Percentiles rank a stretch among this genome's conserved stretches.
phyloP scores from a whole-genome alignment of 148 eudicot genomes.

The Chenopodium album region DNA sequence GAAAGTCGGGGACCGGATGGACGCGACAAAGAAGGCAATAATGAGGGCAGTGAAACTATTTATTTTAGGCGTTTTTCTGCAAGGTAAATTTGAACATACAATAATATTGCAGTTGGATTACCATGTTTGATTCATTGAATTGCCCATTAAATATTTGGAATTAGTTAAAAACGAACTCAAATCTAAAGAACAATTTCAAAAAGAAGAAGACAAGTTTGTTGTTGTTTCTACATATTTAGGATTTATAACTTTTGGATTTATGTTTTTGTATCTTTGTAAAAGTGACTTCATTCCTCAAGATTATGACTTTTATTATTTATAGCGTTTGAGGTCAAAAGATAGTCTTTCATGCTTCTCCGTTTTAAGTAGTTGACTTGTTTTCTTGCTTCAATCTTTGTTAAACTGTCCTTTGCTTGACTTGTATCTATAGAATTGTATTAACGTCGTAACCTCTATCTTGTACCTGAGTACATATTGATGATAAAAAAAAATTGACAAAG shows the following conservation, averaged over 20 bases:
- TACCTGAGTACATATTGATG: background rate
- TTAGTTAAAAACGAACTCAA: too few species aligned
- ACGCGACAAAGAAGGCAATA: conserved; percentile 64
- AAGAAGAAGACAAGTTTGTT: background rate
- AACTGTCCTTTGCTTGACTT: conserved; percentile 2
- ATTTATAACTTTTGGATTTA: background rate
- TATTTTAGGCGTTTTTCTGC: conserved; percentile 77
- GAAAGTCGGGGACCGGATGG: conserved; percentile 59
- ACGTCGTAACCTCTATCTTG: background rate
- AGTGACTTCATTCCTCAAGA: background rate
- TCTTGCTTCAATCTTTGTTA: background rate
- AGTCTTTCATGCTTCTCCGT: background rate
- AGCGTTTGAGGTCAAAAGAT: background rate
- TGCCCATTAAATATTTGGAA: background rate
- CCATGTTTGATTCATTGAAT: background rate
- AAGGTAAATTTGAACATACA: conserved; percentile 40
- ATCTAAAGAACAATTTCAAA: too few species aligned
- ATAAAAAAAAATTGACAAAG: too few species aligned
- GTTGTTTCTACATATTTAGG: background rate
- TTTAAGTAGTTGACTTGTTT: conserved; percentile 5
- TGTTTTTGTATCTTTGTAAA: background rate
- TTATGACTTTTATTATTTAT: background rate
- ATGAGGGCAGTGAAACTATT: conserved; percentile 56
- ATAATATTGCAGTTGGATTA: background rate
- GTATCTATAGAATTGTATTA: background rate